Percentiles rank a stretch among this genome's conserved stretches.
Conservation (phyloP, 2,329 filamentous ascomycete genomes). For the Corynespora cassiicola region DNA sequence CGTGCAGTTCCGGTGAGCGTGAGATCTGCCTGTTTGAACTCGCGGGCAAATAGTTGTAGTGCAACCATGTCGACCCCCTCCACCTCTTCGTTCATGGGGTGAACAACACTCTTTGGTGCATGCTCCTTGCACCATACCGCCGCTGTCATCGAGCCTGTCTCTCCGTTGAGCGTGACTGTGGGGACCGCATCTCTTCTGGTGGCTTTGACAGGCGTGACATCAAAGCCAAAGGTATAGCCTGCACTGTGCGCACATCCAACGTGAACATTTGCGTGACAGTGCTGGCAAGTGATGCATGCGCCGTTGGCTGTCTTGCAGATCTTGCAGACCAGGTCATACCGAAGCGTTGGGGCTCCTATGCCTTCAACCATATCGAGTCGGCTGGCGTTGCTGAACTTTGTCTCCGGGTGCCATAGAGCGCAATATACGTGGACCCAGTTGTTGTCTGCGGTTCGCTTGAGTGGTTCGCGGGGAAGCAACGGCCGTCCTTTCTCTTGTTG, state of each 20-base stretch:
- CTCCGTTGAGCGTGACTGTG: slow-evolving; percentile 80
- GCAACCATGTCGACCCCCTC: slow-evolving; percentile 77
- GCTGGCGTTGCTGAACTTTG: slow-evolving; percentile 87
- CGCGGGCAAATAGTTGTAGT: slow-evolving; percentile 84
- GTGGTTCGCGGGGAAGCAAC: slow-evolving; percentile 80
- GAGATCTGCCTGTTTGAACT: slow-evolving; percentile 93
- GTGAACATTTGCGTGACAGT: slow-evolving; percentile 76
- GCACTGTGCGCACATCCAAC: slow-evolving; percentile 88
- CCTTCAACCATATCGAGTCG: slow-evolving; percentile 87
- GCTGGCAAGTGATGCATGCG: slow-evolving; percentile 84
- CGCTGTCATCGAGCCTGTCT: slow-evolving; percentile 83
- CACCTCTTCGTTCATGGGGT: slow-evolving; percentile 79
- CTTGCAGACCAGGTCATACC: slow-evolving; percentile 81
- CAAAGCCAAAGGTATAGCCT: slow-evolving; percentile 85
- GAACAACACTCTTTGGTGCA: slow-evolving; percentile 71
- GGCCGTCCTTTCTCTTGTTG: slow-evolving; percentile 87
- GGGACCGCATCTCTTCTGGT: slow-evolving; percentile 82
- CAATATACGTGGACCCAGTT: slow-evolving; percentile 98
- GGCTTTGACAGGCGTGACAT: slow-evolving; percentile 87
- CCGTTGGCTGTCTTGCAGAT: slow-evolving; percentile 77
- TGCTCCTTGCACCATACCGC: slow-evolving; percentile 93
- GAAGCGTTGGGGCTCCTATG: slow-evolving; percentile 75
- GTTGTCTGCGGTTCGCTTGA: slow-evolving; percentile 94
- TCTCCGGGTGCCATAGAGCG: slow-evolving; percentile 88
- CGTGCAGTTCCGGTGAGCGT: slow-evolving; percentile 89